These are phyloP conservation scores for Erodium moschatum DNA, from an alignment of 441 rosid genomes.

Conservation along the genomic window DNA sequence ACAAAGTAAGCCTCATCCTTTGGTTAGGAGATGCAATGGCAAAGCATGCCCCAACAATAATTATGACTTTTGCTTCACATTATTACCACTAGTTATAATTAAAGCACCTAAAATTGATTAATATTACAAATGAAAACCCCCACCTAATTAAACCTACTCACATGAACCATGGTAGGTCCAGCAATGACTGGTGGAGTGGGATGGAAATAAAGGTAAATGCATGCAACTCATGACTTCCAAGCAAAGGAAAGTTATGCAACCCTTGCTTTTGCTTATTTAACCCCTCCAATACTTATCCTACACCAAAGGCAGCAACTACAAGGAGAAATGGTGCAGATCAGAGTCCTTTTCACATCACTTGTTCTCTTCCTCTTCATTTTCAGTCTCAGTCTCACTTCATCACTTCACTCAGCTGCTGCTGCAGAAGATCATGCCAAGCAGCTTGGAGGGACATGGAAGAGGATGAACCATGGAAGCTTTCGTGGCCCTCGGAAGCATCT, in stretches of 20 bases:
- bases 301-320: neutral
- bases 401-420: constrained; percentile 11
- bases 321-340: constrained; percentile 21
- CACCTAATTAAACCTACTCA: constrained; percentile 1
- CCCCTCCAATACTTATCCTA: neutral
- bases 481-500: constrained; percentile 41
- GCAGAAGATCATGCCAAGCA: constrained; percentile 8
- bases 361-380: constrained; percentile 22
- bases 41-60: constrained; percentile 2
- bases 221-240: constrained; percentile 24
- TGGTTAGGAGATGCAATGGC: neutral
- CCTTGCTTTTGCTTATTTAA: constrained; percentile 16
- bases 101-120: neutral
- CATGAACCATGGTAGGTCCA: constrained; percentile 1
- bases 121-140: neutral
- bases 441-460: constrained; percentile 13
- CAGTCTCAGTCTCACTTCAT: constrained; percentile 15
- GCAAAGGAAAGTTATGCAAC: constrained; percentile 33
- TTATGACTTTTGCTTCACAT: neutral
- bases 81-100: neutral
- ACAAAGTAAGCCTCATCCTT: neutral
- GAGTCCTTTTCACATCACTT: constrained; percentile 17
- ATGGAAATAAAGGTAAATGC: constrained; percentile 2
- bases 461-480: constrained; percentile 40
- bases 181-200: constrained; percentile 3